Conservation (phyloP, 179 eudicot species). For the Beta corolliflora region DNA sequence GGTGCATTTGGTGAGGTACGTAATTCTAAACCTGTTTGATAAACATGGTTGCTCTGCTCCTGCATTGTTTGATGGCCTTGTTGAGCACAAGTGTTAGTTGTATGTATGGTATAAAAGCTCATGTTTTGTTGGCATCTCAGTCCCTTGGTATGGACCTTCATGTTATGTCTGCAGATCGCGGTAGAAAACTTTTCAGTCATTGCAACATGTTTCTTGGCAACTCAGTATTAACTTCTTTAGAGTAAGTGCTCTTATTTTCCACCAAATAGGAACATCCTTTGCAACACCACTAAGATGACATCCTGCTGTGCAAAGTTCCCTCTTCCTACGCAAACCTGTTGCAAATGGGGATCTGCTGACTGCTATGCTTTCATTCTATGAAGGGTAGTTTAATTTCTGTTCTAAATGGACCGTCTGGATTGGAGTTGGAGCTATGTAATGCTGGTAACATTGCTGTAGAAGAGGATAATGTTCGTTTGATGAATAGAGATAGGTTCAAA, state of each 20-base stretch:
- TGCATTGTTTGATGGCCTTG: constrained; percentile 9
- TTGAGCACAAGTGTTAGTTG: not conserved
- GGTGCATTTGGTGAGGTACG: constrained; percentile 99
- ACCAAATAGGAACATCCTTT: not conserved
- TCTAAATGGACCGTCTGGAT: not conserved
- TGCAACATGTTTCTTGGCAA: not conserved
- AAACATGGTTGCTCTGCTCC: not conserved
- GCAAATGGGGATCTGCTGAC: not conserved
- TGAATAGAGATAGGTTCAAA: too few relatives aligned
- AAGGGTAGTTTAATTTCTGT: not conserved
- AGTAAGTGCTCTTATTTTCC: not conserved
- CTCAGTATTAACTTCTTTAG: not conserved
- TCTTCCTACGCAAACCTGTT: not conserved
- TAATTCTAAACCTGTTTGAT: constrained; percentile 13
- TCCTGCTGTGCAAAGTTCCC: not conserved
- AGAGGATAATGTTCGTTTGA: too few relatives aligned
- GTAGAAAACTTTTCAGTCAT: not conserved
- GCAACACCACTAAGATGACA: not conserved
- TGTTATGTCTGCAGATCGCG: not conserved
- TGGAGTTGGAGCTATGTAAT: too few relatives aligned
- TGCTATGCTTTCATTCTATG: too few relatives aligned
- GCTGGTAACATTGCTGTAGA: too few relatives aligned
- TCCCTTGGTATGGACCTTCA: constrained; percentile 7
- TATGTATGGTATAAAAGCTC: not conserved
- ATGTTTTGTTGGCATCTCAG: not conserved